These are phyloP conservation scores for Limtongia smithiae DNA, from an alignment of 805 yeast genomes.

Conservation along the genomic window DNA sequence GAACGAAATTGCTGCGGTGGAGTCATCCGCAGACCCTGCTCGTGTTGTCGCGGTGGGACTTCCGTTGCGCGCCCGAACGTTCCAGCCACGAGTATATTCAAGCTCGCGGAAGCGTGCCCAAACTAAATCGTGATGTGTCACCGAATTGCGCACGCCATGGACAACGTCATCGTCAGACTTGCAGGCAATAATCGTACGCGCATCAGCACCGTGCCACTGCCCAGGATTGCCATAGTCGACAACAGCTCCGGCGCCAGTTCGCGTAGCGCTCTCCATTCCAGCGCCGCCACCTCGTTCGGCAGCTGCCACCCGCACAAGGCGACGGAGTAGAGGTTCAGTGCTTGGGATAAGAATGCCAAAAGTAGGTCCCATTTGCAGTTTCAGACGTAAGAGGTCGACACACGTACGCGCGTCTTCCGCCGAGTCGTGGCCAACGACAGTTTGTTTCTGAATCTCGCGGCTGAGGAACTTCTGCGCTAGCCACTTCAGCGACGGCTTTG, in stretches of 20 bases:
- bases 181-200: slow-evolving; percentile 45
- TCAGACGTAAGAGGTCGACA: slow-evolving; percentile 67
- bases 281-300: slow-evolving; percentile 3
- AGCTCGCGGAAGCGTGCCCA: slow-evolving; percentile 58
- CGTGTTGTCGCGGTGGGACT: slow-evolving; percentile 7
- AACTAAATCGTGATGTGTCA: slow-evolving; percentile 48
- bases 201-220: slow-evolving; percentile 35
- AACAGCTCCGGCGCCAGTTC: slow-evolving; percentile 33
- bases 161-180: slow-evolving; percentile 59
- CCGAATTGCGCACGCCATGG: slow-evolving; percentile 38
- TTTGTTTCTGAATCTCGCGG: slow-evolving; percentile 54
- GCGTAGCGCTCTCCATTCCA: slow-evolving; percentile 10
- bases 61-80: slow-evolving; percentile 12
- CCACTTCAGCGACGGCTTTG: slow-evolving; percentile 71
- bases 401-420: slow-evolving; percentile 82
- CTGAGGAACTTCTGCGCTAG: slow-evolving; percentile 57
- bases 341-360: slow-evolving; percentile 51
- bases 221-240: slow-evolving; percentile 39
- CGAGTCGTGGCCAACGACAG: slow-evolving; percentile 69
- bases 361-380: slow-evolving; percentile 60
- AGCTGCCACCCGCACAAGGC: slow-evolving; percentile 23
- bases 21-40: neutral
- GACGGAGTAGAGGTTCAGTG: slow-evolving; percentile 27
- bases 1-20: neutral
- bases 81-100: slow-evolving; percentile 45